These are phyloP conservation scores for Rhododendron molle DNA, from an alignment of 148 eudicot species.

Conservation along the genomic window DNA sequence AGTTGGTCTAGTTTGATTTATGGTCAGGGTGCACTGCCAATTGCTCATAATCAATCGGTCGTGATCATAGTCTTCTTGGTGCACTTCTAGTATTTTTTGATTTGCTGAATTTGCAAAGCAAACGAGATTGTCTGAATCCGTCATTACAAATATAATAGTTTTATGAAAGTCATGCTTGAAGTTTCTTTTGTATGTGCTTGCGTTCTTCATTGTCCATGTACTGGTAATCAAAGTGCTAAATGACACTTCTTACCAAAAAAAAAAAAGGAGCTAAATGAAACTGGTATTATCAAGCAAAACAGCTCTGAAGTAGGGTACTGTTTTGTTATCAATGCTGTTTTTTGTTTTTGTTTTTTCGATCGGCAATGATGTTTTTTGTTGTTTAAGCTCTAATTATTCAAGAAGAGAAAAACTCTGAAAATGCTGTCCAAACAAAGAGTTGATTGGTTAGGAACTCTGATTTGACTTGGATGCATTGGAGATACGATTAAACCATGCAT, in stretches of 20 bases:
- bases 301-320: neutral
- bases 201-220: neutral
- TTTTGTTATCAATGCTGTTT: neutral
- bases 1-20: neutral
- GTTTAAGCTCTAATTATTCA: neutral
- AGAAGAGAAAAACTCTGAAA: neutral
- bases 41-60: neutral
- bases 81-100: neutral
- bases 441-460: neutral
- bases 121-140: neutral
- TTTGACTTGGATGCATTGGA: neutral
- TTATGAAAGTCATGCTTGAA: neutral
- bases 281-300: neutral
- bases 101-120: neutral
- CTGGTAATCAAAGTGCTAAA: neutral
- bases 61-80: neutral
- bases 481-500: neutral
- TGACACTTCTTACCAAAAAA: neutral
- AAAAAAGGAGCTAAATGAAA: neutral
- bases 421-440: neutral
- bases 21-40: neutral
- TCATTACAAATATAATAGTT: neutral
- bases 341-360: neutral
- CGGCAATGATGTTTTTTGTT: neutral
- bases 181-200: neutral